These are phyloP conservation scores for Plantago elongata DNA, from an alignment of 257 asterid species.

Conservation along the genomic window DNA sequence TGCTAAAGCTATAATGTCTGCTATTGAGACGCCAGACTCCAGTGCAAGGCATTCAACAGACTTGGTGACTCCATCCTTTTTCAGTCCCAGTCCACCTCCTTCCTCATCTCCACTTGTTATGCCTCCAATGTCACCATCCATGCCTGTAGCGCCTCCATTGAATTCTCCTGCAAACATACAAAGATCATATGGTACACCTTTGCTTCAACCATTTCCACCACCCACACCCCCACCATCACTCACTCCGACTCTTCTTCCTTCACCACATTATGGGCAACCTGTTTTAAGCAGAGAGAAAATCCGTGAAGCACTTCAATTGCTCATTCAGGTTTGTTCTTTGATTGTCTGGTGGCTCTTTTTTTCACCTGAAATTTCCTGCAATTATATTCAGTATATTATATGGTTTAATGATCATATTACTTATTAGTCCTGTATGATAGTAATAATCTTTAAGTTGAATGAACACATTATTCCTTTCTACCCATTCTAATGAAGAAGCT, in stretches of 20 bases:
- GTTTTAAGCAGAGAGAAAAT: slow-evolving; percentile 68
- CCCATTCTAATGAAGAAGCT: neutral
- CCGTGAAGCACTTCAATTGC: slow-evolving; percentile 70
- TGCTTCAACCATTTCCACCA: slow-evolving; percentile 96
- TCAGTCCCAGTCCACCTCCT: slow-evolving; percentile 60
- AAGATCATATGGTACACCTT: slow-evolving; percentile 79
- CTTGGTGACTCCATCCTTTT: slow-evolving; percentile 78
- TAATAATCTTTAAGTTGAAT: neutral
- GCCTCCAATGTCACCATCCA: slow-evolving; percentile 60
- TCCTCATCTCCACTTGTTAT: slow-evolving; percentile 48
- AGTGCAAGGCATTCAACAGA: slow-evolving; percentile 42
- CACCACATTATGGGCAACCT: slow-evolving; percentile 44
- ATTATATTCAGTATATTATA: neutral
- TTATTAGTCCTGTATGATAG: neutral
- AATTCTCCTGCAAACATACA: slow-evolving; percentile 50
- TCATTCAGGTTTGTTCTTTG: slow-evolving; percentile 65
- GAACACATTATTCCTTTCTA: neutral
- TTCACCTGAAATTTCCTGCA: slow-evolving; percentile 3
- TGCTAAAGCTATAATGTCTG: slow-evolving; percentile 50
- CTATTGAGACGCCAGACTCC: slow-evolving; percentile 46
- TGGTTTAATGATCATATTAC: neutral
- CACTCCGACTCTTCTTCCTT: slow-evolving; percentile 56
- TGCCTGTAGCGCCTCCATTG: slow-evolving; percentile 73
- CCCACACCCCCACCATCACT: slow-evolving; percentile 97
- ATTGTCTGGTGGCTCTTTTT: neutral